phyloP scores from a whole-genome alignment of 305 asterid species.

The Caryopteris hybrid region DNA sequence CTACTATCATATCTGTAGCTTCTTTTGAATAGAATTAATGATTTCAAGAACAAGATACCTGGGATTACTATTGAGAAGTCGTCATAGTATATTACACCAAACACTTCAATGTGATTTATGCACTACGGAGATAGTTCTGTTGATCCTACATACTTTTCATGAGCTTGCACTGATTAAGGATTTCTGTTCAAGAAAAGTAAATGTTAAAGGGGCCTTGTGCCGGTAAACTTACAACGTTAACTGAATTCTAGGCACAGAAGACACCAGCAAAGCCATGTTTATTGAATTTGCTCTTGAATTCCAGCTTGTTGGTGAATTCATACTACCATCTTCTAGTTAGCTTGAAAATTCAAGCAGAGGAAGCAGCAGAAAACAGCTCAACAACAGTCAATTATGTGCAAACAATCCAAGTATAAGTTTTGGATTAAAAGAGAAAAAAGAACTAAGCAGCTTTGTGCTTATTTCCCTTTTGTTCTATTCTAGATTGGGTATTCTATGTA shows the following conservation, averaged over 20 bases:
- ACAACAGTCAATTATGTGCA: background rate
- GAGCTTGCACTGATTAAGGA: slow-evolving; percentile 17
- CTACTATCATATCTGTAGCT: background rate
- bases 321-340: too few species aligned
- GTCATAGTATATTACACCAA: slow-evolving; percentile 22
- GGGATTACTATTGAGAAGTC: slow-evolving; percentile 12
- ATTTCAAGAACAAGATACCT: slow-evolving; percentile 2
- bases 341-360: background rate
- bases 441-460: background rate
- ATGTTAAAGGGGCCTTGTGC: background rate
- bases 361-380: background rate
- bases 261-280: background rate
- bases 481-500: background rate
- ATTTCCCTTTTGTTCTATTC: background rate
- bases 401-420: background rate
- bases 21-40: background rate
- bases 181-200: slow-evolving; percentile 16
- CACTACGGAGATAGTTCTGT: slow-evolving; percentile 23
- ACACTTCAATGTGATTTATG: slow-evolving; percentile 24
- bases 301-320: background rate
- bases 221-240: background rate
- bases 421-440: background rate
- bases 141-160: slow-evolving; percentile 23
- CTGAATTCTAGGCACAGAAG: background rate
- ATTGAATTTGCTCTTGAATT: background rate